Conservation (phyloP, 1,139 yeast genomes). For the Debaryomyces singareniensis region DNA sequence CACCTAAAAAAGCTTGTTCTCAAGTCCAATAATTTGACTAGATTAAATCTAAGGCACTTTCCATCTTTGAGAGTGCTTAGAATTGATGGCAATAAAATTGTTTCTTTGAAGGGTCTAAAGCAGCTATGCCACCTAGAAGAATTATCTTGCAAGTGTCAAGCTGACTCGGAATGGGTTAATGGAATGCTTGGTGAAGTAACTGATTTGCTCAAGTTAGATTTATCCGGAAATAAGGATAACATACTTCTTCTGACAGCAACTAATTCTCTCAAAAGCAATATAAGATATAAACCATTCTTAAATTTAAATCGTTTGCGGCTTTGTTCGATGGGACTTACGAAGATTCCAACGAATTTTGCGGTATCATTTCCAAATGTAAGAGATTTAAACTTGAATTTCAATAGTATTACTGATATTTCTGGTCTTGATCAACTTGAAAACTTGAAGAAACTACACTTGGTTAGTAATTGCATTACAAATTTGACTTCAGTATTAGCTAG, state of each 20-base stretch:
- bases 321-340: constrained; percentile 37
- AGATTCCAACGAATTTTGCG: constrained; percentile 30
- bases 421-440: constrained; percentile 24
- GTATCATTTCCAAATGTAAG: constrained; percentile 39
- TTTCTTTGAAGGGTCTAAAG: constrained; percentile 18
- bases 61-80: constrained; percentile 40
- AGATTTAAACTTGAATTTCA: constrained; percentile 47
- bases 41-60: constrained; percentile 24
- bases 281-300: constrained; percentile 17
- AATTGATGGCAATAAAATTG: constrained; percentile 40
- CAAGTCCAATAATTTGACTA: constrained; percentile 31
- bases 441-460: constrained; percentile 34
- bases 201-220: constrained; percentile 25
- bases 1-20: constrained; percentile 38
- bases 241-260: constrained; percentile 4
- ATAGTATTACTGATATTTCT: constrained; percentile 25
- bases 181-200: constrained; percentile 12
- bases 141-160: constrained; percentile 36
- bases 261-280: constrained; percentile 1
- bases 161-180: constrained; percentile 13
- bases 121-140: constrained; percentile 33
- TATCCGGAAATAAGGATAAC: constrained; percentile 29
- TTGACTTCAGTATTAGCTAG: constrained; percentile 29
- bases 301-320: constrained; percentile 35
- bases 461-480: constrained; percentile 39